These are phyloP conservation scores for Helotiales sp. DNA, from an alignment of 2,329 filamentous ascomycete species.

Conservation along the genomic window DNA sequence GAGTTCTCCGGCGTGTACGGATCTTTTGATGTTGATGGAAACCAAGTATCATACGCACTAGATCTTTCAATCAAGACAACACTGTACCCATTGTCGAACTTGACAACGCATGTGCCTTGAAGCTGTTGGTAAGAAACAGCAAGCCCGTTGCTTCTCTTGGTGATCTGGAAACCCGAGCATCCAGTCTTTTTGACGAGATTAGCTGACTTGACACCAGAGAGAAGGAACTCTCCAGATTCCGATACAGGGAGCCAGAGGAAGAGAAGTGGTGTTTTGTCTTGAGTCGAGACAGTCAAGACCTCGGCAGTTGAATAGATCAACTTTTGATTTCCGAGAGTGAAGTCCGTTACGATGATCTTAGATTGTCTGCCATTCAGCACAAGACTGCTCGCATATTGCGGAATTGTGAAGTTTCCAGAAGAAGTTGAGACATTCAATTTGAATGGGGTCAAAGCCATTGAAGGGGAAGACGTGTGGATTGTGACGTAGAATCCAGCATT, in stretches of 20 bases:
- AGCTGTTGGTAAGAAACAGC: conserved; percentile 55
- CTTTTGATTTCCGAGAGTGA: conserved; percentile 55
- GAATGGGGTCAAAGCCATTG: conserved; percentile 56
- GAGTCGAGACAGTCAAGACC: conserved; percentile 55
- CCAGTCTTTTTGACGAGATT: conserved; percentile 51
- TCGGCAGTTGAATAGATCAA: conserved; percentile 62
- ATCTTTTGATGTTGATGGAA: conserved; percentile 54
- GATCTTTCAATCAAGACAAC: conserved; percentile 59
- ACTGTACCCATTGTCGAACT: conserved; percentile 52
- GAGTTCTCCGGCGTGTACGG: conserved; percentile 36
- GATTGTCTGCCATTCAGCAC: conserved; percentile 64
- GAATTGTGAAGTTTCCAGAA: conserved; percentile 57
- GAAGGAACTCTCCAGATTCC: conserved; percentile 58
- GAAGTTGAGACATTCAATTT: conserved; percentile 61
- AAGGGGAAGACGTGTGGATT: conserved; percentile 58
- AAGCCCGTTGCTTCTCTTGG: conserved; percentile 47
- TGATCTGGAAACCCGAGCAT: conserved; percentile 50
- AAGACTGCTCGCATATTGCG: conserved; percentile 53
- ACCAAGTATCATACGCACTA: conserved; percentile 62
- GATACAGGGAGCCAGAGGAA: conserved; percentile 59
- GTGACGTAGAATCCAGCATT: conserved; percentile 64
- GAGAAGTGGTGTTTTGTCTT: conserved; percentile 54
- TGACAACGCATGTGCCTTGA: conserved; percentile 53
- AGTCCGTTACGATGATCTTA: conserved; percentile 67
- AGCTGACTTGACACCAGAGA: conserved; percentile 58